phyloP scores from a whole-genome alignment of 1,139 yeast genomes.

The Saccharomycopsis hybrid region DNA sequence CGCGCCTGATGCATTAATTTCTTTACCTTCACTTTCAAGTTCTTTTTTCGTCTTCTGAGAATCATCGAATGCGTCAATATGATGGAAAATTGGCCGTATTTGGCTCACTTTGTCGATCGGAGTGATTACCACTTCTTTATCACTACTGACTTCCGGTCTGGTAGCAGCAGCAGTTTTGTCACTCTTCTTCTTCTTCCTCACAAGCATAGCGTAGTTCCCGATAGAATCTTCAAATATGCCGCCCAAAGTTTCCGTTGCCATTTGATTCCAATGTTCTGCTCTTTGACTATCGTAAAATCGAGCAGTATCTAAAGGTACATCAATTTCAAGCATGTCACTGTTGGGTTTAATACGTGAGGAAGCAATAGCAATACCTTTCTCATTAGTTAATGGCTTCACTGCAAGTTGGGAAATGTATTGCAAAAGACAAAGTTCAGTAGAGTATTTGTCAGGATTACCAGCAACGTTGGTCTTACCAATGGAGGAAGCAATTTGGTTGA shows the following conservation, averaged over 20 bases:
- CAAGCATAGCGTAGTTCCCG: constrained; percentile 12
- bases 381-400: constrained; percentile 38
- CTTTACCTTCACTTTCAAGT: constrained; percentile 26
- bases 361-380: constrained; percentile 36
- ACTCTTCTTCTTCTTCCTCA: not conserved
- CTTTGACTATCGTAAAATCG: constrained; percentile 61
- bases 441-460: not conserved
- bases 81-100: constrained; percentile 72
- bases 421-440: constrained; percentile 34
- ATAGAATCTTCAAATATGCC: constrained; percentile 42
- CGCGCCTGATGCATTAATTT: constrained; percentile 36
- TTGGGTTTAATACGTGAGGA: constrained; percentile 56
- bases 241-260: constrained; percentile 53
- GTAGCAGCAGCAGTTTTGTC: not conserved
- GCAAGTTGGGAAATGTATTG: constrained; percentile 75
- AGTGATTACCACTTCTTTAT: constrained; percentile 46
- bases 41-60: constrained; percentile 32
- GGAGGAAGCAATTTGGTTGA: constrained; percentile 22
- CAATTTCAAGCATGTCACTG: constrained; percentile 57
- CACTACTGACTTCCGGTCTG: not conserved
- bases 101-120: constrained; percentile 70
- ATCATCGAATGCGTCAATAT: constrained; percentile 49
- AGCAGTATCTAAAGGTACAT: constrained; percentile 58
- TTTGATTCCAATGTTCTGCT: constrained; percentile 58
- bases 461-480: not conserved